Evolutionary conservation across 1,139 yeast species (phyloP), one percentile per base, ranked within the genome.

Genomic region (Lodderomyces orthopsilosis): DNA sequence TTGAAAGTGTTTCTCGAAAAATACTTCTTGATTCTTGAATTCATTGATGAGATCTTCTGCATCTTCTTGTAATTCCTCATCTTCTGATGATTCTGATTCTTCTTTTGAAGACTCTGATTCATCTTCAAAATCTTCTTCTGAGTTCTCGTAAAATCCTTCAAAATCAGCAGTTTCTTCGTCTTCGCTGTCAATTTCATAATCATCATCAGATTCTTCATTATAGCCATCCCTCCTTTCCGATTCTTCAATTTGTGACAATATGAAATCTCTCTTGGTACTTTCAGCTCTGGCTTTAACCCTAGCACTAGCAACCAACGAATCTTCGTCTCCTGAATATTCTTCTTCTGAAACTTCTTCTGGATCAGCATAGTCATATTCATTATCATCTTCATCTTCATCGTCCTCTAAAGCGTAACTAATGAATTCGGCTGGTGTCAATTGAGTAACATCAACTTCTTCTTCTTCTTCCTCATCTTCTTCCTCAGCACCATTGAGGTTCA

Each of bases 1-100:
- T 49, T 66, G 67, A 56, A 71, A 71, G 47, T 68, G 71, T 58
- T 73, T 73, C 55, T 72, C 77, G 48, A 73, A 73, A 45, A 59
- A 62, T 48, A 73, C 65, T 57, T 70, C 76, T 46, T 68, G 66
- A 47, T 70, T 66, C 44, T 62, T 55, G 56, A 61, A 72, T 41
- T 71, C 75, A 50, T 63, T 59, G 47, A 70, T 71, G 41, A 72
- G 62, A 34, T 60, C 53, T 50, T 63, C 59, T 13, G 75, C 68
- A 44, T 73, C 78, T 56, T 73, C 77, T 50, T 59, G 57, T 36
- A 73, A 54, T 55, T 71, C 77, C 54, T 66, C 72, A 22, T 65
- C 68, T 28, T 51, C 54, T 8, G 32, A 27, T n/a, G 34, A 27
- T 33, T 19, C 23, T 18, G 23, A 27, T 6, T 38, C 41, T 6